Evolutionary conservation across 208 protist genomes (phyloP).

Genomic region (Leishmania guyanensis): DNA sequence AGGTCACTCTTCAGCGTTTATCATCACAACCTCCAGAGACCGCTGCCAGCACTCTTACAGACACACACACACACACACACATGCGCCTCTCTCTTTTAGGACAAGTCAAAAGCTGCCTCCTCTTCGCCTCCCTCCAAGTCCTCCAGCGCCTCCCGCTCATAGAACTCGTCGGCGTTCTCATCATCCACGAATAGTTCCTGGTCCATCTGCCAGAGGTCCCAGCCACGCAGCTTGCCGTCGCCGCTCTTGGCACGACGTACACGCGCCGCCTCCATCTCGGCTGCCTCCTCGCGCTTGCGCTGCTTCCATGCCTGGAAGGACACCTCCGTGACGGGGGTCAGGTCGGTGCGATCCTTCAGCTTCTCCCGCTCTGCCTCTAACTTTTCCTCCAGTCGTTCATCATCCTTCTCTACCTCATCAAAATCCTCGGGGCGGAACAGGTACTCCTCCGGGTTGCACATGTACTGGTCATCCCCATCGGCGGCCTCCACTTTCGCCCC

Average conservation of each 20-base stretch:
- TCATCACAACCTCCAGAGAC: not conserved
- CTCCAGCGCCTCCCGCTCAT: conserved; percentile 64
- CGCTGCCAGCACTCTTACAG: not conserved
- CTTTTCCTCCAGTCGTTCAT: conserved; percentile 82
- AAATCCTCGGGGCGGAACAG: conserved; percentile 91
- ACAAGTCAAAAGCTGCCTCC: conserved; percentile 69
- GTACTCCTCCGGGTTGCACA: conserved; percentile 82
- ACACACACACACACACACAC: conserved; percentile 8
- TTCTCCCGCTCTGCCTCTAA: conserved; percentile 87
- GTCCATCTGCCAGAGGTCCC: conserved; percentile 88
- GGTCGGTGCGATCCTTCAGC: conserved; percentile 68
- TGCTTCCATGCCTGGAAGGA: conserved; percentile 80
- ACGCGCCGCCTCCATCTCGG: conserved; percentile 63
- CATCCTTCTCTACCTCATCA: conserved; percentile 83
- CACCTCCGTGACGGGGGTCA: conserved; percentile 84
- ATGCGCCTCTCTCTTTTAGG: conserved; percentile 35
- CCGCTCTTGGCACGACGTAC: conserved; percentile 69
- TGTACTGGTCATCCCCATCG: conserved; percentile 48
- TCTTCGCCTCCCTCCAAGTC: conserved; percentile 32
- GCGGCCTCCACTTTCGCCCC: conserved; percentile 24
- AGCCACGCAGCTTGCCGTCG: conserved; percentile 75
- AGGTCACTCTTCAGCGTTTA: not conserved
- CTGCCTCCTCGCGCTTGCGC: conserved; percentile 66
- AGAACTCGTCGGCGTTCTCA: conserved; percentile 79
- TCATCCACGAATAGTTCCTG: conserved; percentile 86